Conservation (phyloP, 495 filamentous ascomycete species). For the Hypoxylon trugodes region DNA sequence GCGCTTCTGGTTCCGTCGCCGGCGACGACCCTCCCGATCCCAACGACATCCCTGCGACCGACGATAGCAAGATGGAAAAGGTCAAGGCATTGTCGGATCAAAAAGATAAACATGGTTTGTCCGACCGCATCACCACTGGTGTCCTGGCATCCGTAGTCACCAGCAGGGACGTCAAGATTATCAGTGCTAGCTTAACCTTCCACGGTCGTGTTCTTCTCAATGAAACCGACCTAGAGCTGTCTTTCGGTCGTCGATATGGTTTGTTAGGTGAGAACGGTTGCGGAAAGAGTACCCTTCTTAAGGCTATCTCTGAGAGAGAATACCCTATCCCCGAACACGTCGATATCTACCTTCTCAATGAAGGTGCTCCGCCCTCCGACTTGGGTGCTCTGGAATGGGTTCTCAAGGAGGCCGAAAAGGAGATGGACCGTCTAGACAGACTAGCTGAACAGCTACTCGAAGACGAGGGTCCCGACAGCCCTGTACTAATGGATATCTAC, state of each 20-base stretch:
- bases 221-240: slow-evolving; percentile 92
- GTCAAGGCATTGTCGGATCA: slow-evolving; percentile 78
- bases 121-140: slow-evolving; percentile 97
- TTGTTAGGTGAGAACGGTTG: slow-evolving; percentile 98
- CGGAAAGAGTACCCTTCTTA: slow-evolving; percentile 95
- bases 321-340: slow-evolving; percentile 96
- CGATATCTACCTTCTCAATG: slow-evolving; percentile 98
- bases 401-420: slow-evolving; percentile 91
- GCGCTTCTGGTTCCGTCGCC: slow-evolving; percentile 70
- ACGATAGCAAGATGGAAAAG: slow-evolving; percentile 74
- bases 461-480: slow-evolving; percentile 87
- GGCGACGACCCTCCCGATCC: slow-evolving; percentile 71
- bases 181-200: slow-evolving; percentile 91
- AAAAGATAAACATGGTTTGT: slow-evolving; percentile 94
- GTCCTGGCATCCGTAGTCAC: slow-evolving; percentile 84
- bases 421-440: slow-evolving; percentile 88
- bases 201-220: slow-evolving; percentile 96
- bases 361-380: slow-evolving; percentile 91
- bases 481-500: slow-evolving; percentile 92
- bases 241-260: slow-evolving; percentile 91
- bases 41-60: slow-evolving; percentile 73
- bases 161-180: slow-evolving; percentile 95
- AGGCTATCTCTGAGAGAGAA: slow-evolving; percentile 92
- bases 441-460: slow-evolving; percentile 91
- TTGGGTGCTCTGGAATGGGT: slow-evolving; percentile 96